Percentiles rank a stretch among this genome's conserved stretches.
Evolutionary conservation across 306 rosid species (phyloP).

Genomic region (Cicer pinnatifidum): DNA sequence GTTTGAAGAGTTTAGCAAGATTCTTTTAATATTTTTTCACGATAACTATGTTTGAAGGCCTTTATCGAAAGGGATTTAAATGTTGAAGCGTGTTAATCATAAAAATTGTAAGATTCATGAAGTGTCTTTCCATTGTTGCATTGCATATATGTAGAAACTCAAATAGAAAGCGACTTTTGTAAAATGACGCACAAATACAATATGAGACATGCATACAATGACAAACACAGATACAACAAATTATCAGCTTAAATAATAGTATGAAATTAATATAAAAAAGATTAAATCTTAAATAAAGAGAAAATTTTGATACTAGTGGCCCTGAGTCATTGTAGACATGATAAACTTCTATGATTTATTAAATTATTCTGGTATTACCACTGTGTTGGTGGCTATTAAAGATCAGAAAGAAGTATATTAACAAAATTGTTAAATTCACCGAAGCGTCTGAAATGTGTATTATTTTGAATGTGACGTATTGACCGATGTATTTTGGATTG

Average conservation of each 20-base stretch:
- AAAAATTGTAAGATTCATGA: background rate
- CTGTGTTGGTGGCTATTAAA: constrained; percentile 1
- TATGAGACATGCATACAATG: background rate
- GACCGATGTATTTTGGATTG: constrained; percentile 6
- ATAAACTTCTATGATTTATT: constrained; percentile 6
- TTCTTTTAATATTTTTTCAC: background rate
- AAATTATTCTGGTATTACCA: background rate
- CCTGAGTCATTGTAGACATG: background rate
- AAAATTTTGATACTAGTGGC: background rate
- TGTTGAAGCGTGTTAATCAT: constrained; percentile 9
- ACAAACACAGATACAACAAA: background rate
- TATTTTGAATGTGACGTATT: background rate
- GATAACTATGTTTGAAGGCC: background rate
- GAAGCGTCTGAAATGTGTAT: background rate
- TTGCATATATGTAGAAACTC: background rate
- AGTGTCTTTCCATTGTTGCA: constrained; percentile 1
- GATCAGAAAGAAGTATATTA: background rate
- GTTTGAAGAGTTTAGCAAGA: background rate
- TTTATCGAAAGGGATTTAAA: background rate
- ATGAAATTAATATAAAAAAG: background rate
- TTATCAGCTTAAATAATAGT: background rate
- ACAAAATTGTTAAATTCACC: background rate
- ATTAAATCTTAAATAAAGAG: background rate
- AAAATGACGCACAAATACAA: background rate
- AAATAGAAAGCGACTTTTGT: constrained; percentile 11